A percentile compares a stretch with the other conserved stretches of the same genome.
Evolutionary conservation across 805 yeast species (phyloP).

Genomic region (Wickerhamomyces pijperi): DNA sequence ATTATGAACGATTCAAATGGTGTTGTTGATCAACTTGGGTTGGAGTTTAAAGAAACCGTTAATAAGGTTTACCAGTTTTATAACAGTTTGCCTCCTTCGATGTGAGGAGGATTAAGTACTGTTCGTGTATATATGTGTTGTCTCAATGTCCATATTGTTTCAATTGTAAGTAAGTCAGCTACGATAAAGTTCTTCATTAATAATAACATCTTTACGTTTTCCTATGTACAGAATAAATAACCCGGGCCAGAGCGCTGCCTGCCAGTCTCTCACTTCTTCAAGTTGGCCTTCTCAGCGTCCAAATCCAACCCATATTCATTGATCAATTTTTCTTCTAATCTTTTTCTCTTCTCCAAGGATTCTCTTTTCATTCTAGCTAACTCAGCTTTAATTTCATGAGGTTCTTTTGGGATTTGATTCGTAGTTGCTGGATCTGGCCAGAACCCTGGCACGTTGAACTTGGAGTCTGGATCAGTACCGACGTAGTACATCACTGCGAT

Average conservation of each 20-base stretch:
- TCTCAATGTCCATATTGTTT: too few species aligned
- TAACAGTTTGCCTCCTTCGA: background rate
- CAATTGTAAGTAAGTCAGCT: too few species aligned
- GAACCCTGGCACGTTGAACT: conserved; percentile 84
- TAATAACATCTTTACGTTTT: too few species aligned
- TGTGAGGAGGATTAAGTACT: too few species aligned
- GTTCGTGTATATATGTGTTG: too few species aligned
- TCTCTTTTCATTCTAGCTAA: conserved; percentile 77
- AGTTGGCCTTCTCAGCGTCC: conserved; percentile 31
- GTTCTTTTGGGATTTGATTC: conserved; percentile 87
- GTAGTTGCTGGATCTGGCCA: conserved; percentile 95
- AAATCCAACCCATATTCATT: conserved; percentile 53
- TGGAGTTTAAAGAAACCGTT: background rate
- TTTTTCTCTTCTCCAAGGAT: conserved; percentile 58
- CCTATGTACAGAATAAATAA: too few species aligned
- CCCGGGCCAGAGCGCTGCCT: too few species aligned
- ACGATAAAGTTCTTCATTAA: too few species aligned
- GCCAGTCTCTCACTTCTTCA: conserved; percentile 16
- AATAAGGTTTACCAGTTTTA: background rate
- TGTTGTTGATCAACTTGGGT: background rate
- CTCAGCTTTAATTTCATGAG: conserved; percentile 84
- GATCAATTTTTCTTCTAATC: conserved; percentile 60
- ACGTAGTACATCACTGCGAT: conserved; percentile 88
- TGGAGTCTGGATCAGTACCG: conserved; percentile 81
- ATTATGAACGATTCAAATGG: background rate